Base-by-base conservation (phyloP, 768 basidiomycete genomes). In the Boletus pseudo-olivaceus region DNA sequence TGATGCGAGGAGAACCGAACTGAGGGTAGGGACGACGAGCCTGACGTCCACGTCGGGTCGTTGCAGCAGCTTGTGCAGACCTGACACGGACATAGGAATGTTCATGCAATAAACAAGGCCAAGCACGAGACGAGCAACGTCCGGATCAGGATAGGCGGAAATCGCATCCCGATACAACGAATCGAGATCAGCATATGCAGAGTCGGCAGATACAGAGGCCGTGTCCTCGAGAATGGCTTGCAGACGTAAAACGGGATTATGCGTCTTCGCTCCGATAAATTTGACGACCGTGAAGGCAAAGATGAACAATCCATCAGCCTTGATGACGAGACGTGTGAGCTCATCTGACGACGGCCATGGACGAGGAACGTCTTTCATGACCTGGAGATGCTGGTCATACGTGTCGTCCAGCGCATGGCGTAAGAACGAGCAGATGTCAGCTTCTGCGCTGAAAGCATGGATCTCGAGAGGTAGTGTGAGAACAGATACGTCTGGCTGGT, bases 211-310 rank as follows among this genome's bases (percentile, higher is more conserved):
- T 17, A 20, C 49, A 1, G 34, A 26, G 6, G 12, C n/a, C 2
- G 27, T 51, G 23, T 62, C 63, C 35, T 49, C 59, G 4, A 58
- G 29, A 23, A 61, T 56, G 17, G 39, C 55, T 30, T 64, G 54
- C 5, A 64, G 43, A 26, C 62, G 59, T 10, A 44, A 20, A 8
- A 44, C 27, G 2, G 62, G 62, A 41, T 58, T 43, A 26, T 58
- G 62, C 15, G 56, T 57, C 33, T 39, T 53, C 23, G 51, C 56
- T 29, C 60, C 62, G 0, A 67, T 53, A n/a, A 65, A 70, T 33
- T 65, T 67, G 47, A 65, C 56, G 19, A 69, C 63, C 0, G 67
- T 69, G 9, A 62, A 54, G 1, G 67, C 68, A 29, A 68, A 68
- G 7, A 69, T 63, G 39, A 72, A 72, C 23, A 69, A 46, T 17